Evolutionary conservation across 2,329 filamentous ascomycete genomes (phyloP), one percentile per base, ranked within the genome.

Genomic region (Verticillium tricorpus): DNA sequence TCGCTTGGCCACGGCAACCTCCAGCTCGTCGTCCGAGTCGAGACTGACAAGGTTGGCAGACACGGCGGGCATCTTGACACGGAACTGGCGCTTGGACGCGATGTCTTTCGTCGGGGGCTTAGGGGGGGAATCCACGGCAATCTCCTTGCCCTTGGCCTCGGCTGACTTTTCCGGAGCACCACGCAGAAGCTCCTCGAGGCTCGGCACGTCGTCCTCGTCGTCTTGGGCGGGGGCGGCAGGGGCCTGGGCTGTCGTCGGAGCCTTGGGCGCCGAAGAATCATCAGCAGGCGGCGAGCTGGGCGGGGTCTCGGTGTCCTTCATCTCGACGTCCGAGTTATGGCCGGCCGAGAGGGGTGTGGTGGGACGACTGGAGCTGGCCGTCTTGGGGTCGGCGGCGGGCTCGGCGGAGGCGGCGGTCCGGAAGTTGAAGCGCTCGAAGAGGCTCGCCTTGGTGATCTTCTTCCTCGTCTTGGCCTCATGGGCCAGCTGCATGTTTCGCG

Each of bases 381-480:
- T 74, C 60, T 80, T 77, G 58, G 56, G 70, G 57, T 59, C 67
- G 2, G 69, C 62, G 9, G 73, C 66, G 3, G 68, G 59, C n/a
- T 67, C 62, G 19, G 66, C 62, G 2, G 74, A 77, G 9, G 40
- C 17, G 12, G 72, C 71, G 6, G 81, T 78, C 69, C 82, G 85
- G 69, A 89, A 93, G 71, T 93, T 93, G 79, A 98, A 97, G 28
- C 86, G 85, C 60, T 92, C 89, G 70, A 98, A 90, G 1, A 99
- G 81, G 63, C 90, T 90, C 40, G 88, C 86, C 68, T 93, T 95
- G 7, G 89, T 88, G 66, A 97, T 90, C 77, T 92, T 96, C 81
- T 95, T 98, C 75, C 90, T 93, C 1, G 92, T 96, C 77, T 89
- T 92, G 28, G 92, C 90, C 72, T 97, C 89, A 74, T 98, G 93